Conservation (phyloP, 768 basidiomycete genomes). For the Lentinula boryana region DNA sequence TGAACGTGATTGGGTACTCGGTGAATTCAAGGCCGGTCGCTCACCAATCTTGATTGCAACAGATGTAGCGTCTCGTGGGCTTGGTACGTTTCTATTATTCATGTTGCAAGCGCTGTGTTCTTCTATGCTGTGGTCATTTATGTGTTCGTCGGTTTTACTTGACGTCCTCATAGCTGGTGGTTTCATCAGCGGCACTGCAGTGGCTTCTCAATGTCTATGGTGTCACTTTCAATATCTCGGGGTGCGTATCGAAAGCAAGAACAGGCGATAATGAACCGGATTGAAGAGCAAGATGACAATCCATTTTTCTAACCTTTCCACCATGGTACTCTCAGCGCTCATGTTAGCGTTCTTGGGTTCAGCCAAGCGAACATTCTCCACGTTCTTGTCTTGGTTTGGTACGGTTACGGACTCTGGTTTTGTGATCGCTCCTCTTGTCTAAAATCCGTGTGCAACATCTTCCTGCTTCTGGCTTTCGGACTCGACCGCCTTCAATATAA, state of each 20-base stretch:
- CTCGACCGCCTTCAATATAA: slow-evolving; percentile 25
- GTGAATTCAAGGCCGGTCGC: slow-evolving; percentile 97
- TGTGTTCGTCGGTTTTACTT: not conserved
- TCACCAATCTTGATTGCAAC: slow-evolving; percentile 98
- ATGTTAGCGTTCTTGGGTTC: slow-evolving; percentile 7
- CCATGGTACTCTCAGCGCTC: slow-evolving; percentile 20
- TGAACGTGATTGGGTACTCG: slow-evolving; percentile 98
- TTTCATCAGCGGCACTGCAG: not conserved
- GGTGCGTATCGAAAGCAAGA: slow-evolving; percentile 21
- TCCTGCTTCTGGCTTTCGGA: slow-evolving; percentile 31
- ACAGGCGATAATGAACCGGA: slow-evolving; percentile 27
- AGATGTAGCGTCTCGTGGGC: slow-evolving; percentile 98
- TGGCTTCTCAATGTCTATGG: slow-evolving; percentile 9
- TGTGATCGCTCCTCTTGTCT: slow-evolving; percentile 10
- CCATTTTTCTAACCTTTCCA: slow-evolving; percentile 38
- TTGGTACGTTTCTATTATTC: slow-evolving; percentile 73
- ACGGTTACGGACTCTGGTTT: slow-evolving; percentile 44
- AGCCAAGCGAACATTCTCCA: slow-evolving; percentile 36
- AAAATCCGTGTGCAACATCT: slow-evolving; percentile 24
- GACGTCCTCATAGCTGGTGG: slow-evolving; percentile 6
- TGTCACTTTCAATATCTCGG: slow-evolving; percentile 15
- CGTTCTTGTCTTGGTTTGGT: slow-evolving; percentile 39
- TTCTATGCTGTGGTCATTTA: not conserved
- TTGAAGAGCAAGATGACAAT: slow-evolving; percentile 20
- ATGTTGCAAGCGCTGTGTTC: slow-evolving; percentile 39